Evolutionary conservation across 2,329 filamentous ascomycete species (phyloP), one percentile per base, ranked within the genome.

Genomic region (Colletotrichum spinosum): DNA sequence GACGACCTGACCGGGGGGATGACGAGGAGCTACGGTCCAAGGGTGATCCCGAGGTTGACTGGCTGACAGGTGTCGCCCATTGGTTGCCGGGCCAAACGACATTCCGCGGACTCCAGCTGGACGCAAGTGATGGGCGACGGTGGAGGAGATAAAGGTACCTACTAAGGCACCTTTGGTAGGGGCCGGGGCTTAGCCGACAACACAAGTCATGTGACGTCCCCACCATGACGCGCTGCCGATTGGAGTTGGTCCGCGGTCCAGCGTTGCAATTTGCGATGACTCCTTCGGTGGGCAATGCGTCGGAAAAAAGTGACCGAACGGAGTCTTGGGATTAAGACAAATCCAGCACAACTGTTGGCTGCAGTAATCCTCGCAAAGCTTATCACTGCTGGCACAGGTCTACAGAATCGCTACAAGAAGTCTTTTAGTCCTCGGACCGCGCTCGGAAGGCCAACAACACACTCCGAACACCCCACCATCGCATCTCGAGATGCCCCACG

Each of bases 401-500:
- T 42, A 25, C 4, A 3, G 11, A 50, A 11, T 10, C 34, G 4
- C 37, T 15, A 15, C 9, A 10, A 39, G 12, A 34, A 1, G 25
- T 11, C 37, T 25, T n/a, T 48, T 2, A 5, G 13, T 2, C 25
- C 58, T 48, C 17, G 52, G 41, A 10, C 17, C 13, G 34, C 15
- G n/a, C 48, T 33, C 17, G 37, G 48, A 39, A 62, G 11, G 37
- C 33, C 17, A 35, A 52, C 46, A n/a, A 48, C 48, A 33, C 58
- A 56, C 25, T 17, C 48, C 13, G 9, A 55, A 54, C 38, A 67
- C 60, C 64, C 59, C 64, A 55, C 64, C 64, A 67, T 49, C 45
- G 50, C 60, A 51, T 59, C 34, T 45, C 64, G 74, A 69, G 55
- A 94, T 94, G 92, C 92, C 92, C 73, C 92, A 94, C 83, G 91